These are phyloP conservation scores for Coemansia sp. DNA, from an alignment of 192 early-diverging fungal genomes.

Conservation along the genomic window DNA sequence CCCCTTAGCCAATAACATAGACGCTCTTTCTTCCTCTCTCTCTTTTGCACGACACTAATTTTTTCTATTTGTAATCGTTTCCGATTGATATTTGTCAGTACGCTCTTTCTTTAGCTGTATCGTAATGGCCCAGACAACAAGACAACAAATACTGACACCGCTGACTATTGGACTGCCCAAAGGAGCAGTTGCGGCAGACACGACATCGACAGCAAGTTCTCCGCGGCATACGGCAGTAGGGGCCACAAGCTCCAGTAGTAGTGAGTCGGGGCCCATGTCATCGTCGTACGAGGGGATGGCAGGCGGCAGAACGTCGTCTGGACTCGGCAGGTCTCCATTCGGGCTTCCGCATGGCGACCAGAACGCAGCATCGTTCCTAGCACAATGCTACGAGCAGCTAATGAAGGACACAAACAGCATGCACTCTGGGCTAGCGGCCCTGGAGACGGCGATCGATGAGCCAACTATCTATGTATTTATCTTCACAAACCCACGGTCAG, in stretches of 20 bases:
- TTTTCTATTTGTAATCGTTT: background rate
- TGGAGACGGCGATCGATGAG: constrained; percentile 26
- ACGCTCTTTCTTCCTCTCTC: background rate
- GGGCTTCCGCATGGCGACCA: constrained; percentile 23
- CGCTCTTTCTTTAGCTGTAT: too few relatives aligned
- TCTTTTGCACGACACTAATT: background rate
- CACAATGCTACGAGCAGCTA: constrained; percentile 48
- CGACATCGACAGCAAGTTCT: background rate
- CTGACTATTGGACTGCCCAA: background rate
- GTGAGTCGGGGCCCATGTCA: constrained; percentile 8
- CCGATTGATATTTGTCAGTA: background rate
- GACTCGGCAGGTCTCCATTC: constrained; percentile 40
- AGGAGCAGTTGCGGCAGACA: background rate
- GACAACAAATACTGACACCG: background rate
- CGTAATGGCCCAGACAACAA: background rate
- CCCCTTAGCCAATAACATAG: background rate
- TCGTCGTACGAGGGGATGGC: constrained; percentile 15
- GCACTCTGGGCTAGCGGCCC: constrained; percentile 22
- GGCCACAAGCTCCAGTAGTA: background rate
- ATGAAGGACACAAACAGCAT: constrained; percentile 32
- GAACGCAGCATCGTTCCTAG: constrained; percentile 31
- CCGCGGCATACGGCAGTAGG: background rate
- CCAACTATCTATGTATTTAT: constrained; percentile 69
- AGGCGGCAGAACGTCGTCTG: background rate
- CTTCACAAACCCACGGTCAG: constrained; percentile 73